Percentiles rank a stretch among this genome's conserved stretches.
Evolutionary conservation across 2,329 filamentous ascomycete genomes (phyloP).

Genomic region (Sporothrix pallida): DNA sequence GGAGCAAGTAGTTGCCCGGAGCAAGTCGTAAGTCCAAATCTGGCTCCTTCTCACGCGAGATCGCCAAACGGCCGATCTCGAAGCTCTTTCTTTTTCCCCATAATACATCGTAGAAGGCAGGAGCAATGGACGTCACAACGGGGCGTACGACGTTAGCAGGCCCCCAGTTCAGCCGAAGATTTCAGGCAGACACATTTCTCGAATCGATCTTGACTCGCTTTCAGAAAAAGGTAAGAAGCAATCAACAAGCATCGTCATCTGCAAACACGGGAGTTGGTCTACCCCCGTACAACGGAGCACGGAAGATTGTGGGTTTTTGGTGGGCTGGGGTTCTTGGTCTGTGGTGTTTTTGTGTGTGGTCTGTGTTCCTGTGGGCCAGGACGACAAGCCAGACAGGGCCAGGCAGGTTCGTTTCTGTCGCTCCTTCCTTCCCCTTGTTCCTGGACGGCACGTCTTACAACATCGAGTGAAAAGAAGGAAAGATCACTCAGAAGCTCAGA

Average conservation of each 20-base stretch:
- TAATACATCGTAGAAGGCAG: conserved; percentile 7
- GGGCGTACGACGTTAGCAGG: conserved; percentile 6
- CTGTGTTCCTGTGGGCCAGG: not conserved
- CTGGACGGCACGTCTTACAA: not conserved
- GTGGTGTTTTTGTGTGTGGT: not conserved
- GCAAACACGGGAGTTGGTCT: not conserved
- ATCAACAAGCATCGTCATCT: conserved; percentile 6
- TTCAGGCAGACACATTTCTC: conserved; percentile 23
- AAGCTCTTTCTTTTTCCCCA: not conserved
- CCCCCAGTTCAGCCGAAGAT: not conserved
- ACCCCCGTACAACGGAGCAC: conserved; percentile 14
- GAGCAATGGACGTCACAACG: conserved; percentile 9
- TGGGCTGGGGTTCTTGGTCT: not conserved
- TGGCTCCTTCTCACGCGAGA: not conserved
- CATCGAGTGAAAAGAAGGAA: not conserved
- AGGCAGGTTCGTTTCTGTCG: not conserved
- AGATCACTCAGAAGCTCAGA: not conserved
- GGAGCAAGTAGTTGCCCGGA: conserved; percentile 3
- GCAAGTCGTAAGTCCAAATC: not conserved
- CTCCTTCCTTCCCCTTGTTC: conserved; percentile 15
- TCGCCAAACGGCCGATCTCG: conserved; percentile 5
- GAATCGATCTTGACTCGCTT: not conserved
- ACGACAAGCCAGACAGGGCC: not conserved
- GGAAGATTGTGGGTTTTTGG: conserved; percentile 5
- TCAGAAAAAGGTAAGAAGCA: not conserved